Evolutionary conservation across 495 filamentous ascomycete genomes (phyloP).

Genomic region (Annulohypoxylon nitens): DNA sequence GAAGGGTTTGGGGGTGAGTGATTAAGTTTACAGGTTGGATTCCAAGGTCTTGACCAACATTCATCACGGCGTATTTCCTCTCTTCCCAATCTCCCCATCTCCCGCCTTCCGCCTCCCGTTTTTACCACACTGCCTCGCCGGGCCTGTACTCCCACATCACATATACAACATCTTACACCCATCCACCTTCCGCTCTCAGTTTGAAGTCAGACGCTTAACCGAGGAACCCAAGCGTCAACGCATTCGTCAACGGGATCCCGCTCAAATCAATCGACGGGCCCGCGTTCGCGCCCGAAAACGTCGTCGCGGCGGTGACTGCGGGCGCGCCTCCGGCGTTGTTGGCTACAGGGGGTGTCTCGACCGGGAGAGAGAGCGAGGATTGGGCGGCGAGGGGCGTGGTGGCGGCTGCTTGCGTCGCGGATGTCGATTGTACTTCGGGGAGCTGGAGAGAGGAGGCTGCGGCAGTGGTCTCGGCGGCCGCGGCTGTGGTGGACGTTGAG

Average conservation of each 20-base stretch:
- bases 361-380: constrained; percentile 35
- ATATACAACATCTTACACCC: background rate
- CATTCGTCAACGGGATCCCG: constrained; percentile 49
- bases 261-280: constrained; percentile 50
- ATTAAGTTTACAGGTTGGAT: constrained; percentile 23
- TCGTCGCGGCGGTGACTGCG: constrained; percentile 34
- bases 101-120: background rate
- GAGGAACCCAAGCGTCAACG: constrained; percentile 48
- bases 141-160: background rate
- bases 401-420: constrained; percentile 14
- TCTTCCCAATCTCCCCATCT: constrained; percentile 1
- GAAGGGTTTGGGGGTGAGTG: background rate
- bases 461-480: background rate
- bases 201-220: too few species aligned
- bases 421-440: constrained; percentile 19
- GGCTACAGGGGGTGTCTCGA: constrained; percentile 28
- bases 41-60: background rate
- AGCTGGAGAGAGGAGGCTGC: constrained; percentile 14
- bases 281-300: constrained; percentile 38
- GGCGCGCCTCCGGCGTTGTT: constrained; percentile 39
- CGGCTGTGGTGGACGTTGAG: background rate
- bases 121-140: background rate
- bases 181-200: background rate
- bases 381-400: constrained; percentile 24
- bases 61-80: constrained; percentile 19